Base-by-base conservation (phyloP, 345 rosid species). In the Capsella bursapastoris region DNA sequence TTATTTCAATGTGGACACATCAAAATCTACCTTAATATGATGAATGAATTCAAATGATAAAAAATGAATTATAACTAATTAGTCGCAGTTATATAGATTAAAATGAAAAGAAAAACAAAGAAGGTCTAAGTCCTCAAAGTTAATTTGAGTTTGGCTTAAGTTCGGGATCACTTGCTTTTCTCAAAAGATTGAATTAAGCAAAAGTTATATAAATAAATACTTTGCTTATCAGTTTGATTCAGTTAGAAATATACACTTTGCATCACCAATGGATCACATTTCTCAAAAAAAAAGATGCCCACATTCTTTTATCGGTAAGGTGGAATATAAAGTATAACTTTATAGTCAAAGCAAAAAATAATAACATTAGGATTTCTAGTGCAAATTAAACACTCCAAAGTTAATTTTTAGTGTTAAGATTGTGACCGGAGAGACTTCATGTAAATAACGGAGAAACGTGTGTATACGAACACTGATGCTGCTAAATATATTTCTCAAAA, bases 371-470 rank as follows among this genome's bases (percentile, higher is more conserved):
- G 29, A 64, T 70, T 37, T 28, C 5, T 16, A 77, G 35, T 64
- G 58, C 76, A 64, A 57, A 38, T 56, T 56, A 57, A 70, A 57
- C 80, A 77, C 80, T 70, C 80, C 70, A 67, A 41, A 51, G 52
- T 48, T 56, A n/a, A 56, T 28, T 64, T 64, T 40, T 13, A 64
- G 80, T 45, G 61, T 57, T 64, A 14, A 48, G 76, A 77, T 65
- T 48, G 61, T 64, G 80, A 77, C 71, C 57, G 7, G 60, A 27
- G 68, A 68, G 64, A 51, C 57, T 31, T 11, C 25, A 63, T 28
- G 66, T 48, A 66, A 56, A 56, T 2, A 55, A 63, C 44, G 37
- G 65, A 70, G 66, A 76, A 76, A 76, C 80, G 75, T 76, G 80
- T 56, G 59, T 53, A 43, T 52, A 35, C 66, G 13, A 61, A 75